Percentiles rank a stretch among this genome's conserved stretches.
Evolutionary conservation across 2,329 filamentous ascomycete species (phyloP).

Genomic region (Lojkania enalia): DNA sequence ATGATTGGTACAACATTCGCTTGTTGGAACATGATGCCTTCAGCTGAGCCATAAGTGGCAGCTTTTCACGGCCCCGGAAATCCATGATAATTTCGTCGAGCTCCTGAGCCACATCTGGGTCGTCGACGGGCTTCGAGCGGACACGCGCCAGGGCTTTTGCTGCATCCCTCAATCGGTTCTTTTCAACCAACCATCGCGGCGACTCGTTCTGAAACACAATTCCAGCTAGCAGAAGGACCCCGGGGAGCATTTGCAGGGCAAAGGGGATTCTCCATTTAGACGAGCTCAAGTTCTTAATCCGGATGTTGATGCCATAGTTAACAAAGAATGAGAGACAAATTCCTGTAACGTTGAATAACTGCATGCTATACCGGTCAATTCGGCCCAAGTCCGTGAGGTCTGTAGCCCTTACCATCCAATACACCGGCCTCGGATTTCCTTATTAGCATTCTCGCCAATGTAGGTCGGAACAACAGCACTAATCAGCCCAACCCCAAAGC

Average conservation of each 20-base stretch:
- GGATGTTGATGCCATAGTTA: constrained; percentile 55
- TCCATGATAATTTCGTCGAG: constrained; percentile 49
- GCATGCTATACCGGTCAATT: constrained; percentile 26
- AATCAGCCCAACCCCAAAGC: constrained; percentile 50
- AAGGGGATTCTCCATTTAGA: constrained; percentile 60
- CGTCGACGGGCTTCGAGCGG: constrained; percentile 40
- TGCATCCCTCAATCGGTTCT: constrained; percentile 53
- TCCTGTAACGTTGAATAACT: constrained; percentile 49
- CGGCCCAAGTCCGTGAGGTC: not conserved
- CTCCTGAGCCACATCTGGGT: constrained; percentile 44
- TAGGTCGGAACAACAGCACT: constrained; percentile 50
- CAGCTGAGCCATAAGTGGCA: constrained; percentile 45
- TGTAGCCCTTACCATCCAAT: constrained; percentile 38
- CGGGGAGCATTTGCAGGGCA: constrained; percentile 57
- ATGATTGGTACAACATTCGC: constrained; percentile 47
- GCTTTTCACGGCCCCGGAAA: constrained; percentile 49
- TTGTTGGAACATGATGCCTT: constrained; percentile 43
- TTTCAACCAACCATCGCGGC: constrained; percentile 59
- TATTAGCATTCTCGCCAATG: constrained; percentile 51
- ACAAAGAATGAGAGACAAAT: constrained; percentile 58
- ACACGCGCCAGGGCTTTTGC: constrained; percentile 46
- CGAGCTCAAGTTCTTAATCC: constrained; percentile 48
- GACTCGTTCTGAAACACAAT: constrained; percentile 58
- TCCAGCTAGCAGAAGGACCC: constrained; percentile 53
- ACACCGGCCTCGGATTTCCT: constrained; percentile 45